A percentile compares a stretch with the other conserved stretches of the same genome.
Conservation (phyloP, 331 rosid species). For the Acacia pycnantha region DNA sequence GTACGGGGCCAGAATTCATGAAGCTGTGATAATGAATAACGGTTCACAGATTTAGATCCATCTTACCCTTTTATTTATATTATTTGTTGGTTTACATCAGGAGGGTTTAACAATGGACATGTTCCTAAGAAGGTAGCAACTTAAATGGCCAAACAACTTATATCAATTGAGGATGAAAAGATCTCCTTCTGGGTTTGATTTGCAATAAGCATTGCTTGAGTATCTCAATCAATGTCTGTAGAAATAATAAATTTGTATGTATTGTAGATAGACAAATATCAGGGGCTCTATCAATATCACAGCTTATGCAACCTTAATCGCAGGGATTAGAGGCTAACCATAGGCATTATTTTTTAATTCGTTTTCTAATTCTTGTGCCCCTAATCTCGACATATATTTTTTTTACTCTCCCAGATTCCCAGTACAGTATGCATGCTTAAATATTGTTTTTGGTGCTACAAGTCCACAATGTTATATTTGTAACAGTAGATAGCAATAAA, state of each 20-base stretch:
- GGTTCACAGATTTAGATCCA: not conserved
- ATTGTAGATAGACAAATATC: not conserved
- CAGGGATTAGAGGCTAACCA: not conserved
- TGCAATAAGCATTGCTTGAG: not conserved
- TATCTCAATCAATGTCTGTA: not conserved
- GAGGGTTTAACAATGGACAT: not conserved
- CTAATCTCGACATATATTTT: not conserved
- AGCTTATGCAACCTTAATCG: not conserved
- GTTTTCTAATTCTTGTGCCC: not conserved
- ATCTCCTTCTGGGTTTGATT: not conserved
- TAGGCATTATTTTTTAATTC: not conserved
- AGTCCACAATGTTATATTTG: not conserved
- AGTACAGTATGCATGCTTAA: not conserved
- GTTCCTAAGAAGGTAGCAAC: not conserved
- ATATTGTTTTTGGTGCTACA: not conserved
- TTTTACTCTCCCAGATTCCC: not conserved
- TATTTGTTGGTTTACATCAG: not conserved
- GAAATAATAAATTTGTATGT: not conserved
- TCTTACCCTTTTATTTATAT: not conserved
- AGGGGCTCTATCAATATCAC: not conserved
- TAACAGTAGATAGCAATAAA: not conserved
- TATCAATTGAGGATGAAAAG: not conserved
- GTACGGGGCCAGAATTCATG: constrained; percentile 1
- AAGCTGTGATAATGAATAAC: not conserved
- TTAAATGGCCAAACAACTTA: not conserved